A percentile compares a stretch with the other conserved stretches of the same genome.
Conservation (phyloP, 768 basidiomycete genomes). For the Psilocybe cyanescens region DNA sequence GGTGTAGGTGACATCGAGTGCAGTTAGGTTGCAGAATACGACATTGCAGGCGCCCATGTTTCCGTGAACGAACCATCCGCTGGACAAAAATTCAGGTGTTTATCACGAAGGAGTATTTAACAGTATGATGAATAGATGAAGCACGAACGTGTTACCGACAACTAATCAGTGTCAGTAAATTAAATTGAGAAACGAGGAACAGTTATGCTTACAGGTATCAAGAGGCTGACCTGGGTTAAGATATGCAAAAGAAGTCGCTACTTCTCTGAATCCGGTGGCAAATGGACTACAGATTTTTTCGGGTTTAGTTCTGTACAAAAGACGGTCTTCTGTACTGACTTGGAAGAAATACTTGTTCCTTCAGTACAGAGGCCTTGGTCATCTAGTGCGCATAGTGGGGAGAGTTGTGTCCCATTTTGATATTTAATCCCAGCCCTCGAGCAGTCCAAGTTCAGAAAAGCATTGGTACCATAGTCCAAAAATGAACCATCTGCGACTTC, state of each 20-base stretch:
- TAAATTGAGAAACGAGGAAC: background rate
- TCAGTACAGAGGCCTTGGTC: background rate
- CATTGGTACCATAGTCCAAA: background rate
- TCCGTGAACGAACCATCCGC: conserved; percentile 5
- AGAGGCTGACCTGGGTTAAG: background rate
- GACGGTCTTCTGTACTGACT: background rate
- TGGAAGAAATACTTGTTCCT: background rate
- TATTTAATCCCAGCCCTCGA: conserved; percentile 2
- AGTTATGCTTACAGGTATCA: background rate
- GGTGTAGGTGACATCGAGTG: conserved; percentile 1
- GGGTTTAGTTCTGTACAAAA: too few relatives aligned
- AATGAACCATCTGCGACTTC: background rate
- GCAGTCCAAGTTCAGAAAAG: background rate
- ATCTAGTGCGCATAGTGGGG: background rate
- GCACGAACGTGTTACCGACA: background rate
- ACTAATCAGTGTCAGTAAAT: background rate
- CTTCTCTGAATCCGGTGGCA: background rate
- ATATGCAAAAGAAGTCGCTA: conserved; percentile 1
- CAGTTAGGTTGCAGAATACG: conserved; percentile 2
- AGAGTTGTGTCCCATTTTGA: background rate
- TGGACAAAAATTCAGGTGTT: background rate
- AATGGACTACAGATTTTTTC: background rate
- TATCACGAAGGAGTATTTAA: too few relatives aligned
- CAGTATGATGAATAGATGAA: background rate
- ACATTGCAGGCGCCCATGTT: conserved; percentile 3